phyloP scores from a whole-genome alignment of 805 yeast genomes.

The Barnettozyma sucrosica region DNA sequence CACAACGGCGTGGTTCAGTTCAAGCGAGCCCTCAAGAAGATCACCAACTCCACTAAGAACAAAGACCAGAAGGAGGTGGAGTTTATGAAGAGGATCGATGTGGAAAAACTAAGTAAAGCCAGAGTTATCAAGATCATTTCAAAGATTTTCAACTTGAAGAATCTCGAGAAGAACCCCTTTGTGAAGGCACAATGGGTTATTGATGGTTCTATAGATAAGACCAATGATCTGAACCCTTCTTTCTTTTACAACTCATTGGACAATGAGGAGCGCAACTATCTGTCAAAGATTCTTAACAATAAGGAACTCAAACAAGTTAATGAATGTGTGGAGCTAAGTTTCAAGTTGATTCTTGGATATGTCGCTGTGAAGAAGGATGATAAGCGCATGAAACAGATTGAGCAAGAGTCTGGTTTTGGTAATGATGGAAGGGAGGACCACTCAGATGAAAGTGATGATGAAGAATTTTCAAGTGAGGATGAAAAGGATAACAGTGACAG shows the following conservation, averaged over 20 bases:
- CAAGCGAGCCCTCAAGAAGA: conserved; percentile 32
- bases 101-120: conserved; percentile 22
- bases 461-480: conserved; percentile 15
- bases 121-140: conserved; percentile 17
- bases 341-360: conserved; percentile 31
- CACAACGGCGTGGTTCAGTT: conserved; percentile 40
- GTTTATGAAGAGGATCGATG: conserved; percentile 21
- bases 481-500: conserved; percentile 20
- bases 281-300: conserved; percentile 39
- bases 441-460: conserved; percentile 20
- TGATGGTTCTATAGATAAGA: conserved; percentile 26
- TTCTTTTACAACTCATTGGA: conserved; percentile 36
- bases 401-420: conserved; percentile 16
- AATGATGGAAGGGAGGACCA: conserved; percentile 20
- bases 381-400: conserved; percentile 14
- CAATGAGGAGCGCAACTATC: conserved; percentile 24
- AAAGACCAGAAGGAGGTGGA: conserved; percentile 10
- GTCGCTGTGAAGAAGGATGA: conserved; percentile 25
- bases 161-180: conserved; percentile 11
- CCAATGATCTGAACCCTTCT: conserved; percentile 37
- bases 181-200: conserved; percentile 24
- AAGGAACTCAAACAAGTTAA: conserved; percentile 43
- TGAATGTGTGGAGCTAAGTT: conserved; percentile 33
- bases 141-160: conserved; percentile 12
- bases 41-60: conserved; percentile 15